Base-by-base conservation (phyloP, 192 early-diverging fungal species). In the Coemansia sp. region DNA sequence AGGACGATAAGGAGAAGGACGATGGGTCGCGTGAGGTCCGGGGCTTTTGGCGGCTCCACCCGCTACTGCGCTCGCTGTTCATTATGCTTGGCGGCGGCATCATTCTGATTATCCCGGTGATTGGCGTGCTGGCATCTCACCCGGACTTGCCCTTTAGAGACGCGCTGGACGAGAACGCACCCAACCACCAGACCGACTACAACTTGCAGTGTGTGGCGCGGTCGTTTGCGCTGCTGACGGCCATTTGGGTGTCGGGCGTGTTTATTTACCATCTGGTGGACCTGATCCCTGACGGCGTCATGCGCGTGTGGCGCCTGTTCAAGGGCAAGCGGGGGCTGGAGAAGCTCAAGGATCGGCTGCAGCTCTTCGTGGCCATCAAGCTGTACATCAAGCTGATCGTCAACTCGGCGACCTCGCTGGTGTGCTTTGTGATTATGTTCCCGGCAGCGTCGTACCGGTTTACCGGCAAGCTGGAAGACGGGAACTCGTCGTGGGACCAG, bases 301-400 rank as follows among this genome's bases (percentile, higher is more conserved):
- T 85, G 26, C 69, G 69, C n/a, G 16, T 85, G 7, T 65, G 76
- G 7, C 81, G 79, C 3, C 37, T 62, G 2, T 71, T 69, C 44
- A 58, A 73, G 37, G 65, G 74, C 37, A 76, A 78, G 34, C 60
- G 55, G 15, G 58, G 56, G 1, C 56, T 80, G 10, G 84, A 85
- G 38, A 80, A 78, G 46, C 50, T 70, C 48, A 80, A 81, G 54
- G 79, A 77, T 23, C 65, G 72, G 32, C 53, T 85, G 58, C 62
- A 80, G 57, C 80, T 82, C 62, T 83, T 83, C 50, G 56, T 79
- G 8, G 80, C 71, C 0, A 77, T 80, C 60, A 81, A 82, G 37
- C 62, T 69, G 43, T 85, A 78, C 55, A 63, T 82, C 69, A 85
- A 85, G 62, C 68, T 80, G 63, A 66, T 80, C 11, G 51, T 82